These are phyloP conservation scores for Carex pumila DNA, from an alignment of 176 grass and related monocot species.

Conservation along the genomic window DNA sequence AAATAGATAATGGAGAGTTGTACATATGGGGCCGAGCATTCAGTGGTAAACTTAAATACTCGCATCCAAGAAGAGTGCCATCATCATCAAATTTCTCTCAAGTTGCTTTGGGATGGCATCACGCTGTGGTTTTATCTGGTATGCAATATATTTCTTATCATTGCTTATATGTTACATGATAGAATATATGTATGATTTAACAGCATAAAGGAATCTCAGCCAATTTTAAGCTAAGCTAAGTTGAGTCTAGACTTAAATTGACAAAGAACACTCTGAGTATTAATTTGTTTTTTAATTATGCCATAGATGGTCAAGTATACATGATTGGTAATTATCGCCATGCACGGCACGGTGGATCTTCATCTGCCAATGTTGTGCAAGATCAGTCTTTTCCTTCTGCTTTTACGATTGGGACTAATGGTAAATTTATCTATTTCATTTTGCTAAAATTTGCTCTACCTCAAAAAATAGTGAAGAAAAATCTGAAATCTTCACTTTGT, in stretches of 20 bases:
- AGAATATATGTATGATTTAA: slow-evolving; percentile 5
- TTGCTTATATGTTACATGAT: slow-evolving; percentile 14
- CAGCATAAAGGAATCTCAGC: background rate
- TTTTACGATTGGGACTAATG: slow-evolving; percentile 30
- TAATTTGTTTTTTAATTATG: background rate
- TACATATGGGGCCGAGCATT: slow-evolving; percentile 89
- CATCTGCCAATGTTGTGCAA: slow-evolving; percentile 2
- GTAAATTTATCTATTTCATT: slow-evolving; percentile 18
- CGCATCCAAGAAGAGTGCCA: slow-evolving; percentile 36
- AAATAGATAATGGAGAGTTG: slow-evolving; percentile 59
- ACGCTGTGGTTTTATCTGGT: slow-evolving; percentile 74
- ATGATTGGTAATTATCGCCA: slow-evolving; percentile 76
- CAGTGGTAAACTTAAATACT: slow-evolving; percentile 34
- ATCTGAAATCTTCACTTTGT: background rate
- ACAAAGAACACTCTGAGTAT: slow-evolving; percentile 2
- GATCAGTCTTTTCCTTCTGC: slow-evolving; percentile 17
- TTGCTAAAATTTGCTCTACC: background rate
- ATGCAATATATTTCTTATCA: slow-evolving; percentile 5
- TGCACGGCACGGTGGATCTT: slow-evolving; percentile 22
- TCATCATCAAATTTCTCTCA: slow-evolving; percentile 47
- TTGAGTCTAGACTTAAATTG: background rate
- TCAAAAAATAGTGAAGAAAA: background rate
- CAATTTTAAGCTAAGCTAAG: background rate
- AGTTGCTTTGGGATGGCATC: slow-evolving; percentile 94
- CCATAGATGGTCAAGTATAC: slow-evolving; percentile 54